Conservation (phyloP, 495 filamentous ascomycete species). For the Talaromyces thailandensis region DNA sequence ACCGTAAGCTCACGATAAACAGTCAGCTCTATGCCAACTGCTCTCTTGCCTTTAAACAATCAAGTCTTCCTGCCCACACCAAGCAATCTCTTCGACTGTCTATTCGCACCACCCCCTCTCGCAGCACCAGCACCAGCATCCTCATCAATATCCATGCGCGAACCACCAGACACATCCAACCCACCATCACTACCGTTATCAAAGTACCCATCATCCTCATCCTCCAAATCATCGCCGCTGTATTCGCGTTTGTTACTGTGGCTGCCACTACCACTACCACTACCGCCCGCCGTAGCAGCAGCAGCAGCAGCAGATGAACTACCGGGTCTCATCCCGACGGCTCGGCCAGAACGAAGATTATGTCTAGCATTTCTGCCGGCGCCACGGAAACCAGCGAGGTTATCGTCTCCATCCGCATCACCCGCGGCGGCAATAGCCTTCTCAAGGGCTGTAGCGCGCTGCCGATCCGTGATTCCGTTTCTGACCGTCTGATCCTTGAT, state of each 20-base stretch:
- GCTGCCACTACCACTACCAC: conserved; percentile 12
- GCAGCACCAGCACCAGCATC: conserved; percentile 16
- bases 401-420: conserved; percentile 13
- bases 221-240: conserved; percentile 32
- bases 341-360: not conserved
- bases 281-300: conserved; percentile 14
- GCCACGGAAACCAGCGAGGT: conserved; percentile 14
- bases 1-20: not conserved
- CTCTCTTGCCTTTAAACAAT: not conserved
- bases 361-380: not conserved
- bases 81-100: conserved; percentile 33
- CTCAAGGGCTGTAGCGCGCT: conserved; percentile 37
- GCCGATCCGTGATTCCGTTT: conserved; percentile 38
- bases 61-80: conserved; percentile 25
- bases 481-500: conserved; percentile 47
- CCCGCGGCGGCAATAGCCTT: conserved; percentile 26
- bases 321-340: not conserved
- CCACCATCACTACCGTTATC: conserved; percentile 41
- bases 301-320: conserved; percentile 14
- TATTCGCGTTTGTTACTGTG: conserved; percentile 31
- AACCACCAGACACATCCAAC: conserved; percentile 45
- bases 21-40: not conserved
- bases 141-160: conserved; percentile 41
- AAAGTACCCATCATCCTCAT: conserved; percentile 35
- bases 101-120: conserved; percentile 12